phyloP scores from a whole-genome alignment of 1,284 basidiomycete species.

The Marasmius oreades region DNA sequence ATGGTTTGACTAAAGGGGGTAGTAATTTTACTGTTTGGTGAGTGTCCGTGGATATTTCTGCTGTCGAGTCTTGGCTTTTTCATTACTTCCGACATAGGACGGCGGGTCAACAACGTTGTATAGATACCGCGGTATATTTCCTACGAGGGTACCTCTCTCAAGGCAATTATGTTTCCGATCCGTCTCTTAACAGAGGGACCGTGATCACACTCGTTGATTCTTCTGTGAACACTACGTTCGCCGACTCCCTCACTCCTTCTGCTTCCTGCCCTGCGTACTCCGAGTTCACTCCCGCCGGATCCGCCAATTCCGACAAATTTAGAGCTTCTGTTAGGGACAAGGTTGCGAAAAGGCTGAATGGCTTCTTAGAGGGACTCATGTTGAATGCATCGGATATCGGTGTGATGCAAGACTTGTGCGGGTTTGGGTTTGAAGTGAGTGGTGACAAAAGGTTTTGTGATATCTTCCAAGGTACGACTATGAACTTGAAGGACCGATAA shows the following conservation, averaged over 20 bases:
- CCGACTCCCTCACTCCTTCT: constrained; percentile 39
- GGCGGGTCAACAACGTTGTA: constrained; percentile 36
- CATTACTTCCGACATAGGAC: constrained; percentile 30
- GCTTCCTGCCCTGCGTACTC: constrained; percentile 33
- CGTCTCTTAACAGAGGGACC: constrained; percentile 29
- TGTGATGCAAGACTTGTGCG: constrained; percentile 41
- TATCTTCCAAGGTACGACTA: constrained; percentile 29
- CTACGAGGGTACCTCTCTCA: constrained; percentile 38
- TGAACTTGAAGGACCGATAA: no score
- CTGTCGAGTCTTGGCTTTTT: not conserved
- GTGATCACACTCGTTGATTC: constrained; percentile 36
- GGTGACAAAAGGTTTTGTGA: constrained; percentile 39
- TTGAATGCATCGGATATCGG: constrained; percentile 33
- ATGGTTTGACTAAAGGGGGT: constrained; percentile 36
- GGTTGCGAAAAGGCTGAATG: constrained; percentile 33
- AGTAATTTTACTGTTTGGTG: constrained; percentile 41
- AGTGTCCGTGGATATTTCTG: constrained; percentile 3
- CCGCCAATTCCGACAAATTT: constrained; percentile 24
- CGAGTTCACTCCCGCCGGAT: constrained; percentile 25
- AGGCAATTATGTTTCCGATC: constrained; percentile 33
- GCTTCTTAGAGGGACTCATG: constrained; percentile 31
- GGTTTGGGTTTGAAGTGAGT: constrained; percentile 34
- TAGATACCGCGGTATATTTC: constrained; percentile 39
- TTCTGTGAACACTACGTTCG: constrained; percentile 35
- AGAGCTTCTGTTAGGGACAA: constrained; percentile 28